phyloP scores from a whole-genome alignment of 2,329 filamentous ascomycete species.

The Colletotrichum abscissum region DNA sequence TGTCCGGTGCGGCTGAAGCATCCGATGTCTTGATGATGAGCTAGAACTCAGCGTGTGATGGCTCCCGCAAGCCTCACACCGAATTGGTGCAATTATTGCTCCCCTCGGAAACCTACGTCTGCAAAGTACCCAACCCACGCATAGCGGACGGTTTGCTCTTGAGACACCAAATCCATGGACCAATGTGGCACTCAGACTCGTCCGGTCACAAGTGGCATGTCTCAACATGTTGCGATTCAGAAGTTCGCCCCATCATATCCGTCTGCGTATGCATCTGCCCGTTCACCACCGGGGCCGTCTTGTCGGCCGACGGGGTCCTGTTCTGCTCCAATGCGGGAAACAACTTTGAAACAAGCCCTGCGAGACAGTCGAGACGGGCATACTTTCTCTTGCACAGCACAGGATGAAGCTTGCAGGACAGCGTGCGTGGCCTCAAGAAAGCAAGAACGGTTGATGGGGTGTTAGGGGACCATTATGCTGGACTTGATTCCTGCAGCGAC shows the following conservation, averaged over 20 bases:
- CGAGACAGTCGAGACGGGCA: conserved; percentile 18
- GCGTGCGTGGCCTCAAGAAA: neutral
- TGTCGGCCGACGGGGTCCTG: conserved; percentile 21
- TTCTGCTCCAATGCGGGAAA: conserved; percentile 17
- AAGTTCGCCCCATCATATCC: conserved; percentile 16
- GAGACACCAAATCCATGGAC: conserved; percentile 14
- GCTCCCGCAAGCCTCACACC: neutral
- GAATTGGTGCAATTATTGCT: neutral
- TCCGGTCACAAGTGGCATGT: conserved; percentile 15
- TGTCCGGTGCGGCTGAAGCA: neutral
- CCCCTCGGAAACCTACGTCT: neutral
- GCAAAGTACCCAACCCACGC: conserved; percentile 6
- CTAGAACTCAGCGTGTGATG: neutral
- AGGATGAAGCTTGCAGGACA: neutral
- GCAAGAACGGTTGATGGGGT: neutral
- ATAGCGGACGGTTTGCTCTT: neutral
- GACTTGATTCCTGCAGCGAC: neutral
- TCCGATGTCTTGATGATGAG: neutral
- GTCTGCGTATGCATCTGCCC: neutral
- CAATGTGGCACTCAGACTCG: conserved; percentile 5
- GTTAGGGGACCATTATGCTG: neutral
- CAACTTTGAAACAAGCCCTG: conserved; percentile 26
- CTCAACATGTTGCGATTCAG: conserved; percentile 6
- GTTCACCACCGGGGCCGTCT: conserved; percentile 4
- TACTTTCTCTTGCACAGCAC: neutral